A percentile compares a stretch with the other conserved stretches of the same genome.
These are phyloP conservation scores for Raphanus raphanistrum DNA, from an alignment of 345 rosid species.

Conservation along the genomic window DNA sequence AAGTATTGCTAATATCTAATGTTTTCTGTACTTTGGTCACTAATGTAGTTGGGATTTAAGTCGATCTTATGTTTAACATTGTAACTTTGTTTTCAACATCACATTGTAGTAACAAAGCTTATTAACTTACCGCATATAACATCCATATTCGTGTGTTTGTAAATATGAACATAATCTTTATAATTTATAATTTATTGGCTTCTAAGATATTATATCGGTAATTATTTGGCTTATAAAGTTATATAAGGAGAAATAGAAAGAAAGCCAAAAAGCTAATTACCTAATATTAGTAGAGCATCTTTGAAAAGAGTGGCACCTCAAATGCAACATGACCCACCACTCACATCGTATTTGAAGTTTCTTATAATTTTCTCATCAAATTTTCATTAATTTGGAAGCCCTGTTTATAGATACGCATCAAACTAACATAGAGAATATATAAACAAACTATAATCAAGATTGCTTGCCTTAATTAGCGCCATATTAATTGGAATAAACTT, in stretches of 20 bases:
- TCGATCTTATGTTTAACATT: not conserved
- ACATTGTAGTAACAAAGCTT: not conserved
- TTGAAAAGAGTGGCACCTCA: constrained; percentile 21
- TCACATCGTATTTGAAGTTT: not conserved
- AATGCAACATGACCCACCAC: constrained; percentile 1
- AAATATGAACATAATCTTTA: not conserved
- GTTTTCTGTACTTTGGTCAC: not conserved
- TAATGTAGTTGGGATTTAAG: not conserved
- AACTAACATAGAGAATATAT: not conserved
- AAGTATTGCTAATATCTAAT: not conserved
- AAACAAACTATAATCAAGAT: not conserved
- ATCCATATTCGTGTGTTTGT: not conserved
- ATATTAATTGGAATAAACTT: constrained; percentile 4
- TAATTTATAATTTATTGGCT: not conserved
- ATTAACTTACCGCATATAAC: not conserved
- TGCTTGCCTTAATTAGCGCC: not conserved
- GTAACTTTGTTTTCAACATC: not conserved
- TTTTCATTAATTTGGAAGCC: not conserved
- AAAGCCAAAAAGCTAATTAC: not conserved
- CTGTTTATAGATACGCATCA: not conserved
- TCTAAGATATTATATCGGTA: not conserved
- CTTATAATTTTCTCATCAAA: not conserved
- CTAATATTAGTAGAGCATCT: constrained; percentile 19
- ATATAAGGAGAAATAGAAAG: not conserved
- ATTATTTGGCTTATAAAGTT: not conserved